A percentile compares a stretch with the other conserved stretches of the same genome.
phyloP scores from a whole-genome alignment of 164 flowering plant species.

The Stephania cephalantha region DNA sequence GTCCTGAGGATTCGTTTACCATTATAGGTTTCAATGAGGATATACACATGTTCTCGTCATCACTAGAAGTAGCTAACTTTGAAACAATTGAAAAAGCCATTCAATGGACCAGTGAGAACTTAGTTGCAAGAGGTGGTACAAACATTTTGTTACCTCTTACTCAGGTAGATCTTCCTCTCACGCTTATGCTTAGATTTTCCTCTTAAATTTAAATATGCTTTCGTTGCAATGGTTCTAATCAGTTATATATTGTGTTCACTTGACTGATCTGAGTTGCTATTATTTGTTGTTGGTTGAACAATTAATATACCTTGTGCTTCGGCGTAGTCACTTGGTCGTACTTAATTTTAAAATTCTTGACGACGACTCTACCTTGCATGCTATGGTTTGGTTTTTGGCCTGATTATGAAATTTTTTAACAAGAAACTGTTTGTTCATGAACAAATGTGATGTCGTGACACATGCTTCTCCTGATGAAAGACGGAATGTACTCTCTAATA shows the following conservation, averaged over 20 bases:
- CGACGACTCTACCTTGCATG: background rate
- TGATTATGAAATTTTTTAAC: background rate
- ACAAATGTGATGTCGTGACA: background rate
- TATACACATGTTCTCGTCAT: slow-evolving; percentile 48
- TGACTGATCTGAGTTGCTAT: background rate
- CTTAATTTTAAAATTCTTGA: background rate
- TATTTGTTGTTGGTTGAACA: background rate
- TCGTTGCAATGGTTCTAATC: background rate
- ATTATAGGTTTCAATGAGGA: slow-evolving; percentile 79
- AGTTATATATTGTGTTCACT: background rate
- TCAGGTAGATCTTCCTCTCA: slow-evolving; percentile 37
- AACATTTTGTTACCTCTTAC: slow-evolving; percentile 62
- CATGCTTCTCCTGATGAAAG: too few relatives aligned
- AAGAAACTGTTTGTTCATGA: background rate
- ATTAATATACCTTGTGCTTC: background rate
- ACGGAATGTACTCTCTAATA: background rate
- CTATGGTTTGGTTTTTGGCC: background rate
- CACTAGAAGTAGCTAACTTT: slow-evolving; percentile 59
- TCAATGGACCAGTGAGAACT: slow-evolving; percentile 58
- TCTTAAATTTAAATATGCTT: background rate
- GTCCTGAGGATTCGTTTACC: slow-evolving; percentile 58
- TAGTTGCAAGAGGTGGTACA: slow-evolving; percentile 69
- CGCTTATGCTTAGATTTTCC: background rate
- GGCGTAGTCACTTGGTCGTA: background rate
- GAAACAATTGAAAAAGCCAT: slow-evolving; percentile 55